Percentiles rank a stretch among this genome's conserved stretches.
Conservation (phyloP, 305 asterid species). For the Fraxinus baroniana region DNA sequence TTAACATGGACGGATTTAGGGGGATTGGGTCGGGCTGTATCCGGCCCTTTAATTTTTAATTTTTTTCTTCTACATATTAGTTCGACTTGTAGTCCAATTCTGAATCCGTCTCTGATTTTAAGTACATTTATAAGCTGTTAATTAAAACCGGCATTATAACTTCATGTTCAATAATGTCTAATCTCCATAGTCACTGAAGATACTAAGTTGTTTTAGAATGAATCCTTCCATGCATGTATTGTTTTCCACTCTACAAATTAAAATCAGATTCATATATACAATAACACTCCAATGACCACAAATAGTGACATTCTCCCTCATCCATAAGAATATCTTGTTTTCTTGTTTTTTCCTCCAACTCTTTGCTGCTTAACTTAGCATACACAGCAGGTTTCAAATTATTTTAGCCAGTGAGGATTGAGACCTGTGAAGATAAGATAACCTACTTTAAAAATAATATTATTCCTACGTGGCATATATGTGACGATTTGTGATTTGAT, state of each 20-base stretch:
- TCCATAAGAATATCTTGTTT: slow-evolving; percentile 23
- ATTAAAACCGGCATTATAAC: no score
- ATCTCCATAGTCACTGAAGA: no score
- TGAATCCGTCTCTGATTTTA: no score
- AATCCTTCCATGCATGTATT: not conserved
- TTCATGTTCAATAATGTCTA: not conserved
- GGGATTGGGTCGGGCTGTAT: no score
- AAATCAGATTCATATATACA: not conserved
- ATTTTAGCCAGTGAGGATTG: slow-evolving; percentile 26
- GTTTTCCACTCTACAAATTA: not conserved
- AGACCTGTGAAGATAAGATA: slow-evolving; percentile 28
- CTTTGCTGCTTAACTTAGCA: not conserved
- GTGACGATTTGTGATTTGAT: no score
- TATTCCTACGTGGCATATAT: no score
- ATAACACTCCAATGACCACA: slow-evolving; percentile 29
- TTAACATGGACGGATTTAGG: no score
- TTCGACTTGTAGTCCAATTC: no score
- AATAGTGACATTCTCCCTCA: slow-evolving; percentile 12
- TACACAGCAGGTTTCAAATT: slow-evolving; percentile 12
- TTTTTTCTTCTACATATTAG: no score
- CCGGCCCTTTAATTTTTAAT: no score
- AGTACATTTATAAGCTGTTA: no score
- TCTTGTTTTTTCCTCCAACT: slow-evolving; percentile 24
- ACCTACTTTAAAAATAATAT: slow-evolving; percentile 12
- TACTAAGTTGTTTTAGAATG: not conserved